phyloP scores from a whole-genome alignment of 2,329 filamentous ascomycete species.

The Penicillium sp. region DNA sequence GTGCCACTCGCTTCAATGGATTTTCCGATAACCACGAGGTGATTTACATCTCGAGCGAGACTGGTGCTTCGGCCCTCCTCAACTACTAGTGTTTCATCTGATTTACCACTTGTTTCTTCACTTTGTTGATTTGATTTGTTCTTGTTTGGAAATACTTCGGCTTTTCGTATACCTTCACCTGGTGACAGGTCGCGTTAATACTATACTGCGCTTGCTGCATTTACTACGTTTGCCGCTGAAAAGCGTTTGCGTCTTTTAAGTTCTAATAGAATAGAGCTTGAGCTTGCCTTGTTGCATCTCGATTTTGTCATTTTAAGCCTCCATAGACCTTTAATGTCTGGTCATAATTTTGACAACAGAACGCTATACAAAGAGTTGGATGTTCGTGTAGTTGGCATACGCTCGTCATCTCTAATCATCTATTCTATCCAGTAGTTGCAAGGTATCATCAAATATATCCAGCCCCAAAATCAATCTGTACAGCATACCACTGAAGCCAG shows the following conservation, averaged over 20 bases:
- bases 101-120: constrained; percentile 1
- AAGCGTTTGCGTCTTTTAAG: not conserved
- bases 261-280: constrained; percentile 6
- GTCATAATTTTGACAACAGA: not conserved
- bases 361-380: not conserved
- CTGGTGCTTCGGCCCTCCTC: constrained; percentile 72
- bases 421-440: not conserved
- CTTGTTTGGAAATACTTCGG: constrained; percentile 1
- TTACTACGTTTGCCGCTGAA: not conserved
- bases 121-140: constrained; percentile 5
- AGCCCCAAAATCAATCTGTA: not conserved
- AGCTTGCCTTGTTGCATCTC: not conserved
- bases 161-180: not conserved
- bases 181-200: not conserved
- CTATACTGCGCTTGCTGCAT: constrained; percentile 9
- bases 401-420: constrained; percentile 3
- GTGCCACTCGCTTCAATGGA: constrained; percentile 94
- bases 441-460: constrained; percentile 9
- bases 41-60: constrained; percentile 91
- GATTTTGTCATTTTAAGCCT: not conserved
- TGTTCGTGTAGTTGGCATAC: not conserved
- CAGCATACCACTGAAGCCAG: constrained; percentile 1
- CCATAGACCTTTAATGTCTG: not conserved
- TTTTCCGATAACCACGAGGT: constrained; percentile 90
- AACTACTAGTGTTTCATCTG: constrained; percentile 34